Base-by-base conservation (phyloP, 2,329 filamentous ascomycete species). In the Colletotrichum godetiae region DNA sequence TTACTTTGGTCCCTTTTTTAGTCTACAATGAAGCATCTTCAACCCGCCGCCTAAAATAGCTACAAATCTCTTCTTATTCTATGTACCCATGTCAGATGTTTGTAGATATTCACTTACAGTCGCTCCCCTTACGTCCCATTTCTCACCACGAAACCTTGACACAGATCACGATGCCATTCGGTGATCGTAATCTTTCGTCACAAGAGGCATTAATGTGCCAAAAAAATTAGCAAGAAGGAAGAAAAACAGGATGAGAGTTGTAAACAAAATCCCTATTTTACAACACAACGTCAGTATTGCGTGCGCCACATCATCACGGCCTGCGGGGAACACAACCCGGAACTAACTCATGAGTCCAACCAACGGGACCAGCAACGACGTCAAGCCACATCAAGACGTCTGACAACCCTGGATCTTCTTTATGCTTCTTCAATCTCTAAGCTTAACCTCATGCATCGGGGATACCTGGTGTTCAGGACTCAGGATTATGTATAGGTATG, bases 341-440 rank as follows among this genome's bases (percentile, higher is more conserved):
- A 42, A 42, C 13, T 15, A 42, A 42, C 13, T 7, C n/a, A n/a
- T 19, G 31, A n/a, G n/a, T n/a, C 31, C 29, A n/a, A 42, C 19
- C 37, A 52, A 59, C 5, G 6, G 13, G 37, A 22, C 62, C 24
- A 35, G 19, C 19, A 24, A 35, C 13, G 33, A 42, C 27, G 24
- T 68, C 65, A 61, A 68, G 65, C 57, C 57, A 61, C 57, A 68
- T 27, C 57, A 15, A 8, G 24, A 58, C 24, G 19, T 52, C 24
- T 66, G 15, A 10, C 37, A 29, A 24, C 35, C 24, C 22, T 62
- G 59, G 35, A 15, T 19, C 35, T 4, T 11, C 46, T 19, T 19
- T 35, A 11, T 37, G 22, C 42, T 42, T 37, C 12, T 49, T 37
- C 13, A 5, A 11, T 5, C 29, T 33, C 42, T 24, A 15, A 8